Base-by-base conservation (phyloP, 2,329 filamentous ascomycete genomes). In the Seiridium cupressi region DNA sequence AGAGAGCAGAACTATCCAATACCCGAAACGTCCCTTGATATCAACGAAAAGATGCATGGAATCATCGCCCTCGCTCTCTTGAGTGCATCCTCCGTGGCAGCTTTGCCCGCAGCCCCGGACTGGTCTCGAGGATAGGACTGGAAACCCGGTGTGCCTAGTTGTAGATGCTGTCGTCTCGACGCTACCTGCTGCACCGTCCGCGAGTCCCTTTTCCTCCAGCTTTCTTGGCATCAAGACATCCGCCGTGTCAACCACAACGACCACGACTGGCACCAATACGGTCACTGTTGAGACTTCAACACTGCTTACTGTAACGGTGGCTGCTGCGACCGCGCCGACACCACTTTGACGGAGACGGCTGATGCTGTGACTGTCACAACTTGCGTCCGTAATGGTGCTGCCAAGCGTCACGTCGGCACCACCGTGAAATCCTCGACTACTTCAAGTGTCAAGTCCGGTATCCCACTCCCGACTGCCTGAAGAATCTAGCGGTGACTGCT, bases 301-400 rank as follows among this genome's bases (percentile, higher is more conserved):
- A 3, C n/a, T 55, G 6, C 53, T 36, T 3, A 55, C 53, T 5
- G 18, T 55, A 6, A 55, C 53, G 5, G 7, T 55, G 36, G 53
- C 26, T 18, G 34, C 53, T 18, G 53, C 44, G 26, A 55, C 53
- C 38, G 53, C 53, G 6, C 53, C 53, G 8, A 55, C 38, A n/a
- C 26, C 53, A 55, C 53, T 6, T 55, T 31, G n/a, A 55, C 53
- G 26, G 53, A n/a, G 6, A 55, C 36, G 36, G 53, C 53, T 40
- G 53, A 55, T 44, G 53, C 53, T 26, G 53, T 55, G 35, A 55
- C 53, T 7, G 53, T 55, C n/a, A 55, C 53, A 13, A 55, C 36
- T 5, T 55, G 53, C 36, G 26, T 55, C 1, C 32, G 18, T 38
- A 35, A 13, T 4, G 36, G n/a, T 6, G 36, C 53, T 26, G 36